Conservation (phyloP, 164 flowering plant genomes). For the Protea cynaroides region DNA sequence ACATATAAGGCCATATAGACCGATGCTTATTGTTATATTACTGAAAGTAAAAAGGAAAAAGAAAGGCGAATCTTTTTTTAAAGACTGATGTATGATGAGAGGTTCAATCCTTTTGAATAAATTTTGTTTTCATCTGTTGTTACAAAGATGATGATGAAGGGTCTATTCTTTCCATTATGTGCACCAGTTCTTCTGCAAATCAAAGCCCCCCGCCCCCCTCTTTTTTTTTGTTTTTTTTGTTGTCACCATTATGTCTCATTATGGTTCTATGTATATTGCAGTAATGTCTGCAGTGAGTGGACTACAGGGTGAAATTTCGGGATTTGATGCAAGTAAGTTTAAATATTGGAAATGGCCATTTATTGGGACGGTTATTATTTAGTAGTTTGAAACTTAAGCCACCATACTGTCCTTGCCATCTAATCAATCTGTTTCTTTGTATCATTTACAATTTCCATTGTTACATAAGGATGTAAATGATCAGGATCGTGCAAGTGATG, state of each 20-base stretch:
- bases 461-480: not conserved
- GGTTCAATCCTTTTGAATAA: too few relatives aligned
- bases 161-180: too few relatives aligned
- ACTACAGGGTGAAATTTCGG: constrained; percentile 64
- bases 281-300: constrained; percentile 99
- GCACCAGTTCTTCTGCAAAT: too few relatives aligned
- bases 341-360: not conserved
- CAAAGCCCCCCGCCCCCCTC: too few relatives aligned
- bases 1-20: too few relatives aligned
- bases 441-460: not conserved
- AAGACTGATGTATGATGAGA: too few relatives aligned
- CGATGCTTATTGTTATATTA: too few relatives aligned
- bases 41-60: too few relatives aligned
- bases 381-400: not conserved
- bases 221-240: not conserved
- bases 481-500: not conserved
- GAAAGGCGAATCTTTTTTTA: too few relatives aligned
- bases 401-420: not conserved
- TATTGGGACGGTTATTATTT: not conserved
- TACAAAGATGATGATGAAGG: too few relatives aligned
- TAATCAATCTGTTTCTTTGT: not conserved
- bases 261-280: constrained; percentile 24
- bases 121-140: too few relatives aligned
- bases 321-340: constrained; percentile 70
- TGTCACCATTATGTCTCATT: constrained; percentile 4